A percentile compares a stretch with the other conserved stretches of the same genome.
Conservation (phyloP, 176 grass and related monocot species). For the Sorghum bicolor region DNA sequence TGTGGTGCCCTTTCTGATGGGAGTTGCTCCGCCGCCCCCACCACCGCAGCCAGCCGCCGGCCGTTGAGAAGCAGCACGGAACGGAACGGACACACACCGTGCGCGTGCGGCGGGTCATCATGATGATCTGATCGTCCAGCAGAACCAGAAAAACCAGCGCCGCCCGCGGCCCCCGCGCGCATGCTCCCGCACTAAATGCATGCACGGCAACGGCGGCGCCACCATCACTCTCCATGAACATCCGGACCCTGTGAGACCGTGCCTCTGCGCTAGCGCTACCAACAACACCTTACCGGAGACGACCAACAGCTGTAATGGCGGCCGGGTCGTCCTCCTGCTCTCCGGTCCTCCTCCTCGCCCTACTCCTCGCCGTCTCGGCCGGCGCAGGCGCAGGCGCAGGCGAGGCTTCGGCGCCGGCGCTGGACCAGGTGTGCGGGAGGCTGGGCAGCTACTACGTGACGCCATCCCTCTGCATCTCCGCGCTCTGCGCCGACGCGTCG, state of each 20-base stretch:
- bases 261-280: not conserved
- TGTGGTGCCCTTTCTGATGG: not conserved
- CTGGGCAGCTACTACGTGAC: slow-evolving; percentile 51
- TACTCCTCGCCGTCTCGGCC: not conserved
- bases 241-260: not conserved
- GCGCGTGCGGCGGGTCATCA: not conserved
- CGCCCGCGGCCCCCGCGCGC: not conserved
- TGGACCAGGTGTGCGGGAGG: slow-evolving; percentile 36
- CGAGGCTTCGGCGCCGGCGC: not conserved
- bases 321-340: not conserved
- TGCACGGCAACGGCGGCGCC: not conserved
- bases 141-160: not conserved
- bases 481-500: slow-evolving; percentile 33
- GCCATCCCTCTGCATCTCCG: slow-evolving; percentile 11
- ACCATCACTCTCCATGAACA: not conserved
- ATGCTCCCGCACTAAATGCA: not conserved
- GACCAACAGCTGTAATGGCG: not conserved
- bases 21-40: not conserved
- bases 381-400: not conserved
- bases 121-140: not conserved
- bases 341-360: not conserved
- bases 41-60: not conserved
- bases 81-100: not conserved
- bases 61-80: not conserved
- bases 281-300: not conserved